Conservation (phyloP, 257 asterid genomes). For the Rubia yunnanensis region DNA sequence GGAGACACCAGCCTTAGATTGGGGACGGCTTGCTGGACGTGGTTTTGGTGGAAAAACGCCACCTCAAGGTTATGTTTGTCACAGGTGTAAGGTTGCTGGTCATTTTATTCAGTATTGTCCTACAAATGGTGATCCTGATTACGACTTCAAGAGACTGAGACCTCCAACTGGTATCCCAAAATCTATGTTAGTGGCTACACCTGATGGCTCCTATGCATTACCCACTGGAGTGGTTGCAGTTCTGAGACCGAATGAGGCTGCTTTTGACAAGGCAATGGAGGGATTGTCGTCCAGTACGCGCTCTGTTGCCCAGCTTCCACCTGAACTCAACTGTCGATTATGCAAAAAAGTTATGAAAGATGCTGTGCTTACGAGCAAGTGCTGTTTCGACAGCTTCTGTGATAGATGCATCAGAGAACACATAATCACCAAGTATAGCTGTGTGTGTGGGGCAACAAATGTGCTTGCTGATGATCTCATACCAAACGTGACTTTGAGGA, state of each 20-base stretch:
- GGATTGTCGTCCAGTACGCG: slow-evolving; percentile 77
- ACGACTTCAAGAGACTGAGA: slow-evolving; percentile 70
- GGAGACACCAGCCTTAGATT: not conserved
- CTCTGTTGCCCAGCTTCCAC: slow-evolving; percentile 65
- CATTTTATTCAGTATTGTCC: slow-evolving; percentile 97
- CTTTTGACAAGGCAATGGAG: slow-evolving; percentile 66
- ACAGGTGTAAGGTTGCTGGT: slow-evolving; percentile 94
- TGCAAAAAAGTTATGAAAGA: not conserved
- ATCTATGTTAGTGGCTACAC: slow-evolving; percentile 82
- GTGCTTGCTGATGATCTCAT: too few relatives aligned
- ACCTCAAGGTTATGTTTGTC: slow-evolving; percentile 89
- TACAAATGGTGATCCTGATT: slow-evolving; percentile 89
- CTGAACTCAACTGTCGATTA: slow-evolving; percentile 28
- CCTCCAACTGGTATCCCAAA: slow-evolving; percentile 96
- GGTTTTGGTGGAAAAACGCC: slow-evolving; percentile 37
- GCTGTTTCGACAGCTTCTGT: not conserved
- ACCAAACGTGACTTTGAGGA: too few relatives aligned
- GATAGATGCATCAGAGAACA: not conserved
- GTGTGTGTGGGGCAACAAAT: too few relatives aligned
- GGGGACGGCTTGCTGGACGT: slow-evolving; percentile 13
- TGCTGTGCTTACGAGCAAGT: not conserved
- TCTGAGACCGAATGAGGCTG: slow-evolving; percentile 93
- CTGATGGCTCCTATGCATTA: slow-evolving; percentile 86
- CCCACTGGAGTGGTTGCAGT: slow-evolving; percentile 84
- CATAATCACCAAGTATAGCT: too few relatives aligned